Conservation (phyloP, 495 filamentous ascomycete species). For the Neurospora hispaniola region DNA sequence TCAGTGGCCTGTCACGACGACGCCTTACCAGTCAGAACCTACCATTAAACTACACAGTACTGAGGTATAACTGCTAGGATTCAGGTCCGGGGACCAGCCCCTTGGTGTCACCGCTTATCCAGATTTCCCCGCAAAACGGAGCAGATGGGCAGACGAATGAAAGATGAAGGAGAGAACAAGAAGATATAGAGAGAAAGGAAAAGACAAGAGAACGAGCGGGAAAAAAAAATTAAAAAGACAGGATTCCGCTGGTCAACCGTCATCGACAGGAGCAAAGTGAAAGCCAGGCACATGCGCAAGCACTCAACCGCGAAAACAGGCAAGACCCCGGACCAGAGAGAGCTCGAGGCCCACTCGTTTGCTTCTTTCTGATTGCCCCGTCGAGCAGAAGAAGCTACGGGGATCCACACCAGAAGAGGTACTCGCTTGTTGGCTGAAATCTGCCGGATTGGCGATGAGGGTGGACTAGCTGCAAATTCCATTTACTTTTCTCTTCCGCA, state of each 20-base stretch:
- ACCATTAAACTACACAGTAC: neutral
- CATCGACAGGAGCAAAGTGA: neutral
- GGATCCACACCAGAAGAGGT: neutral
- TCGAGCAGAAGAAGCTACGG: neutral
- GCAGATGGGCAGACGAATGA: neutral
- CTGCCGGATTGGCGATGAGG: neutral
- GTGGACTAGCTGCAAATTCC: neutral
- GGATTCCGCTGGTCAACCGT: neutral
- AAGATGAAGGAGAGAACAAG: neutral
- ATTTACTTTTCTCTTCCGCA: neutral
- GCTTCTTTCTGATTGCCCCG: slow-evolving; percentile 16
- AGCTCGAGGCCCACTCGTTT: slow-evolving; percentile 16
- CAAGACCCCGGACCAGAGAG: slow-evolving; percentile 9
- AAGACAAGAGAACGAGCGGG: neutral
- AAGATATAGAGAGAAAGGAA: neutral
- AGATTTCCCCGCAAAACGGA: slow-evolving; percentile 11
- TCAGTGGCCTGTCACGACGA: neutral
- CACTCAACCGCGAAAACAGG: neutral
- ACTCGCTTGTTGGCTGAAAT: neutral
- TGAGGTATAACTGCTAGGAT: neutral
- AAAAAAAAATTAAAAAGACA: neutral
- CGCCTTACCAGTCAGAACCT: neutral
- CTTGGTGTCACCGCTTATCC: neutral
- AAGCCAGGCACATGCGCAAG: neutral
- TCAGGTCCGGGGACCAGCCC: neutral